These are phyloP conservation scores for Trifolium fragiferum DNA, from an alignment of 306 rosid species.

Conservation along the genomic window DNA sequence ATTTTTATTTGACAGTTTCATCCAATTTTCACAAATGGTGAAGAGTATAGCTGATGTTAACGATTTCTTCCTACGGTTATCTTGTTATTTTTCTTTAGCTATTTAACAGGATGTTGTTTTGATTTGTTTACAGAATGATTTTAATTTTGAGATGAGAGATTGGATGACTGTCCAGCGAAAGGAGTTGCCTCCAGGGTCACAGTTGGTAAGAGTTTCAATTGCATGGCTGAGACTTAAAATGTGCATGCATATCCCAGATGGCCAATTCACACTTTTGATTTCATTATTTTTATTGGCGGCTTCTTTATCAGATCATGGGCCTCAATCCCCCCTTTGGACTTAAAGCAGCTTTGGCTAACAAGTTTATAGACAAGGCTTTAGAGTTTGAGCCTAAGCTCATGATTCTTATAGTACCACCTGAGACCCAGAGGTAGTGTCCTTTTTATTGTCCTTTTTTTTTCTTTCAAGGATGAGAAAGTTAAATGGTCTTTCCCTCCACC, in stretches of 20 bases:
- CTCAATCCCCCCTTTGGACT: constrained; percentile 93
- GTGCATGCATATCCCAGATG: constrained; percentile 23
- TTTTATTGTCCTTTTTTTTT: background rate
- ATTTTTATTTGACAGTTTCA: constrained; percentile 23
- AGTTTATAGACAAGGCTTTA: constrained; percentile 82
- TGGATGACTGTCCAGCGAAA: constrained; percentile 74
- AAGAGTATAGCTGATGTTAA: constrained; percentile 7
- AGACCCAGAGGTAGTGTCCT: constrained; percentile 65
- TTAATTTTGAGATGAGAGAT: constrained; percentile 85
- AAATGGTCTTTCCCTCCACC: constrained; percentile 16
- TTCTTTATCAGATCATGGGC: constrained; percentile 81
- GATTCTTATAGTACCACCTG: constrained; percentile 81
- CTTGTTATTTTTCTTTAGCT: constrained; percentile 31
- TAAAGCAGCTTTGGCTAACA: constrained; percentile 75
- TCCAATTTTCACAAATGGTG: constrained; percentile 23
- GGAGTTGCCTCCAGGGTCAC: constrained; percentile 75
- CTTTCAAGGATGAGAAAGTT: background rate
- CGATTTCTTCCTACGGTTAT: constrained; percentile 16
- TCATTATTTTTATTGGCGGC: constrained; percentile 9
- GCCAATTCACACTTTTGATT: constrained; percentile 5
- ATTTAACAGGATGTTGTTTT: constrained; percentile 37
- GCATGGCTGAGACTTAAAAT: constrained; percentile 32
- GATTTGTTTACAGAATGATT: constrained; percentile 70
- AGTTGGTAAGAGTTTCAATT: constrained; percentile 64
- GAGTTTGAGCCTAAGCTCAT: constrained; percentile 80